Base-by-base conservation (phyloP, 345 rosid genomes). In the Reutealis trisperma region DNA sequence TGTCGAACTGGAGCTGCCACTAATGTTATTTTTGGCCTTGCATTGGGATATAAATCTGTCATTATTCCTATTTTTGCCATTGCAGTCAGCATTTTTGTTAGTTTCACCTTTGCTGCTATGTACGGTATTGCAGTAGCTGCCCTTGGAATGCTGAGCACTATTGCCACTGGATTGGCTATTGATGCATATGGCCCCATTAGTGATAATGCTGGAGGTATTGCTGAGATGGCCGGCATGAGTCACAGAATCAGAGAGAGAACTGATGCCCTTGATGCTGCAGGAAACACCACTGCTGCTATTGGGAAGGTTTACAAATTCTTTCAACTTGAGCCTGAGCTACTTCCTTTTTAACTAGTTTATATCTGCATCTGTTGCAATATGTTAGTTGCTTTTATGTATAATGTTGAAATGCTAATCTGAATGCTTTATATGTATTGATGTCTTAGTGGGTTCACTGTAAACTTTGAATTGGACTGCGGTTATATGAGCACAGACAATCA, bases 171-270 rank as follows among this genome's bases (percentile, higher is more conserved):
- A 45, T 78, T 91, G 77, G 92, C 92, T n/a, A 91, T 91, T 76
- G 96, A 90, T 82, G 93, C 96, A 2, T 91, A 91, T 65, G 96
- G 96, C 78, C 96, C 96, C 47, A 91, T 91, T 75, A 91, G 96
- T 84, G 96, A 91, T 83, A 91, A 89, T 60, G 92, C 93, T 69
- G 96, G 96, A 73, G 93, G 96, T 63, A 91, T 91, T 80, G 96
- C 93, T 72, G 96, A 91, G 89, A 91, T 91, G 96, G 93, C 96
- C 11, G 92, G 96, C 70, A 91, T 91, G 96, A 91, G 92, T 85
- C 93, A 87, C 85, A 85, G 87, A 74, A 86, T 91, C 70, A 85
- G 93, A 58, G 96, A 91, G 86, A 90, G 96, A 82, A 91, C 93
- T 41, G 96, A 91, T 81, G 96, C 96, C 37, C 93, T 91, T 67